Percentiles rank a stretch among this genome's conserved stretches.
phyloP scores from a whole-genome alignment of 2,329 filamentous ascomycete genomes.

The Davidsoniella australis region DNA sequence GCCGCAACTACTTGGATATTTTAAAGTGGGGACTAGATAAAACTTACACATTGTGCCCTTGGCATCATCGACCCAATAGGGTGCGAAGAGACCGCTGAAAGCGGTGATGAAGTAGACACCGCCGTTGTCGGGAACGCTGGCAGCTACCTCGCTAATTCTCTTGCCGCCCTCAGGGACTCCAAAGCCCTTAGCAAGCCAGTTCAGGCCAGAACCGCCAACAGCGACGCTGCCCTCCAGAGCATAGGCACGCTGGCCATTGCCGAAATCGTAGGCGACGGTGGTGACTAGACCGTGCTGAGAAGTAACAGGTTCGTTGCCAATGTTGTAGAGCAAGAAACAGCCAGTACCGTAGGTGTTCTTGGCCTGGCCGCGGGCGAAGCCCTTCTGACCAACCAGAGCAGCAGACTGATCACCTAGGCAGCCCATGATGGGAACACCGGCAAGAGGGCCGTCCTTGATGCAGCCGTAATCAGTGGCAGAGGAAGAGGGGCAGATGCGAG shows the following conservation, averaged over 20 bases:
- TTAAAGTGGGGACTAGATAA: neutral
- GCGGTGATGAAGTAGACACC: conserved; percentile 79
- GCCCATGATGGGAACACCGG: conserved; percentile 60
- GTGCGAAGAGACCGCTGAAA: conserved; percentile 79
- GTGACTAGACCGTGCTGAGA: conserved; percentile 67
- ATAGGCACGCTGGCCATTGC: conserved; percentile 44
- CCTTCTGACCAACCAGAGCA: conserved; percentile 71
- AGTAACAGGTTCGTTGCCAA: conserved; percentile 69
- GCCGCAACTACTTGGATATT: neutral
- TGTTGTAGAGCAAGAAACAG: conserved; percentile 79
- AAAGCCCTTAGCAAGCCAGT: conserved; percentile 51
- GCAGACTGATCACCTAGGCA: conserved; percentile 78
- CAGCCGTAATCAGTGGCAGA: conserved; percentile 55
- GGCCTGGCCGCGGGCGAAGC: conserved; percentile 63
- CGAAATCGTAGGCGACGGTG: conserved; percentile 78
- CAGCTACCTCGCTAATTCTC: conserved; percentile 25
- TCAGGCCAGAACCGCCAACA: conserved; percentile 65
- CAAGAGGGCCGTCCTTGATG: conserved; percentile 46
- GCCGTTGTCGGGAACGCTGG: conserved; percentile 50
- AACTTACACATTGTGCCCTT: conserved; percentile 64
- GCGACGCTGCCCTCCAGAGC: conserved; percentile 73
- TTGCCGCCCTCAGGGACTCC: conserved; percentile 17
- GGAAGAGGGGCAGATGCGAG: conserved; percentile 71
- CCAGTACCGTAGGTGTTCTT: conserved; percentile 90
- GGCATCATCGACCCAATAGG: conserved; percentile 89